Base-by-base conservation (phyloP, 2,329 filamentous ascomycete genomes). In the Ilyonectria destructans region DNA sequence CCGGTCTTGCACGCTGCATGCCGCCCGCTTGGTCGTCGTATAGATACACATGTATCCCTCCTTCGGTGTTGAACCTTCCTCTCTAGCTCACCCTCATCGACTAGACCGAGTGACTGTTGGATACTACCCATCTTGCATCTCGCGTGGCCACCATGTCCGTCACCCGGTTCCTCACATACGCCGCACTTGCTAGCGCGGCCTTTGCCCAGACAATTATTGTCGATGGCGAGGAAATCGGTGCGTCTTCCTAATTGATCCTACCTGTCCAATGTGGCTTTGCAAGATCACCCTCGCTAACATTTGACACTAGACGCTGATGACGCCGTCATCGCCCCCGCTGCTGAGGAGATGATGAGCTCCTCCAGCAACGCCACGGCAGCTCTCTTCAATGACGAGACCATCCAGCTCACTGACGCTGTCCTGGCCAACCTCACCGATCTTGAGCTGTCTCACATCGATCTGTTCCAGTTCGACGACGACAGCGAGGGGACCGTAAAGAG, bases 351-450 rank as follows among this genome's bases (percentile, higher is more conserved):
- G 21, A 19, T 59, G n/a, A 67, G 62, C 46, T 62, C 46, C 21
- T 63, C 62, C 35, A 64, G 55, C n/a, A 62, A 45, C 21, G 62
- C 58, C 9, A 57, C 65, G 6, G 62, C 67, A 15, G 67, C 69
- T 33, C 67, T 71, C 45, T 52, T 65, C 64, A 31, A 51, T 29
- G 66, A 62, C 52, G 79, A 82, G 70, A 68, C 68, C 10, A 57
- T 78, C 8, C 79, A 82, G 51, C 75, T 83, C 62, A 83, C 81
- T 1, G 76, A 82, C 29, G 69, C 69, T 5, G 75, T 79, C 7
- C 70, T 83, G 43, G 70, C 72, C 45, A 78, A 79, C 58, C 73
- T 82, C 7, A 77, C 78, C 1, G 59, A 70, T 2, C 70, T 77
- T 8, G 74, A 79, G 8, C 67, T 78, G 52, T 77, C 75, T 17